Evolutionary conservation across 73 alveolate genomes (phyloP), one percentile per base, ranked within the genome.

Genomic region (Loxodes magnus): DNA sequence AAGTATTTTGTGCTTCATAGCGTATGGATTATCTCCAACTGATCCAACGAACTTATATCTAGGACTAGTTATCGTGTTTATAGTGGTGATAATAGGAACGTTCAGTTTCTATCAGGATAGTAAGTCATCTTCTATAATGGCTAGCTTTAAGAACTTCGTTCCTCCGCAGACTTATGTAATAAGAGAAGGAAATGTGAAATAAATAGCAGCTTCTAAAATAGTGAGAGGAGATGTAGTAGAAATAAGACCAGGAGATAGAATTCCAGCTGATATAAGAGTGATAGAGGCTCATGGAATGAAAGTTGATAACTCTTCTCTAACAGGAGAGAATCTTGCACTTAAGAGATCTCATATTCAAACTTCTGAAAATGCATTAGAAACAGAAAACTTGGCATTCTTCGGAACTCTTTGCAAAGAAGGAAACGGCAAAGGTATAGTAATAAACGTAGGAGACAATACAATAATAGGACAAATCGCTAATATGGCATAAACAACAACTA

Each of bases 111-210:
- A 64, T n/a, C 82, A 87, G 62, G 63, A 79, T 33, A 64, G 82
- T 29, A 80, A 87, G 50, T 66, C 94, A 35, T 87, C 84, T 23
- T 95, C 90, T 31, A 74, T 87, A 14, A 84, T 87, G 95, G 93
- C 87, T 26, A 67, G 88, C 9, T 87, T 87, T 66, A 84, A 84
- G 27, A 54, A 66, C 16, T 60, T 76, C 22, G 74, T 74, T 25
- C 84, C 84, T 9, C 76, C 79, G 2, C 63, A 64, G n/a, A 50
- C 84, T 0, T 28, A 37, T 5, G 93, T 77, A 15, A 67, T 50
- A 4, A 34, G 90, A 39, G 90, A 49, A 24, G 91, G 91, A 2
- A 30, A 30, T 23, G 23, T 26, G 49, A 14, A 35, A 35, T 38
- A 31, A 12, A 33, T 79, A 4, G 59, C 61, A 4, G 77, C 86